Conservation (phyloP, 2,329 filamentous ascomycete species). For the Trichoderma koningiopsis region DNA sequence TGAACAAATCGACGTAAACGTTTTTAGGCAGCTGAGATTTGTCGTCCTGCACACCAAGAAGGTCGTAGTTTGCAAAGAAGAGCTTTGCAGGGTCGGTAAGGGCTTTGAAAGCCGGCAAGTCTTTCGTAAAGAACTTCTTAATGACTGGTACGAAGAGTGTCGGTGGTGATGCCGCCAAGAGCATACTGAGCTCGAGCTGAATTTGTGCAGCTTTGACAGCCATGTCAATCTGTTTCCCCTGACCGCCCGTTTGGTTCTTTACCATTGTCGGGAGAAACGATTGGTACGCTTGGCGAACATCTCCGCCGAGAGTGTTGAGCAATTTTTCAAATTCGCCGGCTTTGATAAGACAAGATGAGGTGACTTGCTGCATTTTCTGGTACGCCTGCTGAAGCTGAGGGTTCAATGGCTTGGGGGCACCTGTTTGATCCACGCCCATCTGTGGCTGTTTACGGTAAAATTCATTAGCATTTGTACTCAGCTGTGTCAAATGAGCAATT, state of each 20-base stretch:
- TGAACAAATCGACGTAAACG: conserved; percentile 58
- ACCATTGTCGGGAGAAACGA: conserved; percentile 48
- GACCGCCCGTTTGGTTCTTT: conserved; percentile 49
- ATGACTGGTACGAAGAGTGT: conserved; percentile 56
- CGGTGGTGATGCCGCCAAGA: conserved; percentile 52
- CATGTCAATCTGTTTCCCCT: conserved; percentile 47
- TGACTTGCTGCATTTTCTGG: conserved; percentile 55
- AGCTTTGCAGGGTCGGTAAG: conserved; percentile 67
- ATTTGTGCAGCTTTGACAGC: conserved; percentile 50
- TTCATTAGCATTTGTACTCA: conserved; percentile 52
- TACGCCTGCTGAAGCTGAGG: conserved; percentile 60
- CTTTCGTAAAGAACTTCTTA: conserved; percentile 64
- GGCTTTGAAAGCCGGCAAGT: conserved; percentile 59
- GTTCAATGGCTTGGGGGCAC: conserved; percentile 46
- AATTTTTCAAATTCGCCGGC: conserved; percentile 65
- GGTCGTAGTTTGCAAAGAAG: conserved; percentile 71
- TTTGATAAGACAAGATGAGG: conserved; percentile 56
- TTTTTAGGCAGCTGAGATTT: conserved; percentile 43
- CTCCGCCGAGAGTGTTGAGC: conserved; percentile 50
- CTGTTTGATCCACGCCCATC: conserved; percentile 44
- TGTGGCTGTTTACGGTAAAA: conserved; percentile 52
- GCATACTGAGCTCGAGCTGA: conserved; percentile 55
- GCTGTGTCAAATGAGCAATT: conserved; percentile 57
- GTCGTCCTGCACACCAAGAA: conserved; percentile 67
- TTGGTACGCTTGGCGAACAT: conserved; percentile 56